A percentile compares a stretch with the other conserved stretches of the same genome.
Conservation (phyloP, 805 yeast species). For the Starmera dryadoides region DNA sequence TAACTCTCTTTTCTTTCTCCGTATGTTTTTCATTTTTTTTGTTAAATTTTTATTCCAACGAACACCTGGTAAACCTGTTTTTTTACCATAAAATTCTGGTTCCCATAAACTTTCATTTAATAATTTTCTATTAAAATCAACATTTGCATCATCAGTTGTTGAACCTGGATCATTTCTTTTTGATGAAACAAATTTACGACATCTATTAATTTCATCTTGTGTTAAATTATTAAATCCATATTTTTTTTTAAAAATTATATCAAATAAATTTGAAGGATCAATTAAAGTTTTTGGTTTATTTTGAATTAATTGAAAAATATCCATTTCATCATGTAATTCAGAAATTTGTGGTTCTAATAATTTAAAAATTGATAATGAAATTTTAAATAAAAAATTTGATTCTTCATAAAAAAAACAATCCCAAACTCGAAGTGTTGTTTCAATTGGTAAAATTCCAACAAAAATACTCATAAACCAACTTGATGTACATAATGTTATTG, state of each 20-base stretch:
- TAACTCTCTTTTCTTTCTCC: constrained; percentile 17
- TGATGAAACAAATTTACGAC: constrained; percentile 70
- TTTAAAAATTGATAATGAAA: constrained; percentile 74
- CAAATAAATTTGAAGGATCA: constrained; percentile 65
- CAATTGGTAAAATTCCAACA: constrained; percentile 85
- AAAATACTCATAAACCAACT: constrained; percentile 99
- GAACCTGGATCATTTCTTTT: constrained; percentile 33
- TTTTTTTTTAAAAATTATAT: constrained; percentile 66
- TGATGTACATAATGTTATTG: constrained; percentile 87
- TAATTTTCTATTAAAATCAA: constrained; percentile 19
- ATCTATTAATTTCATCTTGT: constrained; percentile 74
- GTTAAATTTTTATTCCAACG: constrained; percentile 58
- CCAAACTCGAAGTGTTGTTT: constrained; percentile 85
- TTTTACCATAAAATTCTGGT: constrained; percentile 34
- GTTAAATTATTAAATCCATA: constrained; percentile 69
- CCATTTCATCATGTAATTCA: constrained; percentile 42
- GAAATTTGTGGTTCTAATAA: constrained; percentile 60
- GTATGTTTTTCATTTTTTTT: constrained; percentile 41
- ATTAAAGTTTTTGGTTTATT: constrained; percentile 65
- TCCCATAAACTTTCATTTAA: constrained; percentile 25
- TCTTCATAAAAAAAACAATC: constrained; percentile 93
- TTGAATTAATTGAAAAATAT: constrained; percentile 79
- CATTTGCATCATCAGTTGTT: constrained; percentile 16
- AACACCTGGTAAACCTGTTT: constrained; percentile 37
- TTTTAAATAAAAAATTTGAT: constrained; percentile 75